These are phyloP conservation scores for Podaxis rugospora DNA, from an alignment of 768 basidiomycete species.

Conservation along the genomic window DNA sequence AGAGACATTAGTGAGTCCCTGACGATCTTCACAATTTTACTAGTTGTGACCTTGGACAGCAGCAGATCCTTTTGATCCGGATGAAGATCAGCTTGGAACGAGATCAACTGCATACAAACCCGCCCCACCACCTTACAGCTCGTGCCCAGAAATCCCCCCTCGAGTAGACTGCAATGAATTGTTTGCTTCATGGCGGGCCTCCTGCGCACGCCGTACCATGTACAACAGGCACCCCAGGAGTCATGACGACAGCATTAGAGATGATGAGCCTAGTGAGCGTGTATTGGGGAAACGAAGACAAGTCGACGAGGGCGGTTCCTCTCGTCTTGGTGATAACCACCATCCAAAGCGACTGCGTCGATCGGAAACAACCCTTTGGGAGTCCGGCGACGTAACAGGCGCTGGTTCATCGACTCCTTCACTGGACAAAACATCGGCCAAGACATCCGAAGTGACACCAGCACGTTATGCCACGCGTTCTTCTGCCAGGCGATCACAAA, in stretches of 20 bases:
- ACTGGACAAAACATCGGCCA: not conserved
- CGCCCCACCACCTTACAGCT: not conserved
- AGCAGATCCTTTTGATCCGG: not conserved
- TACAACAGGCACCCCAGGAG: not conserved
- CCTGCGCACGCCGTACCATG: no score
- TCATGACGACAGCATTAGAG: not conserved
- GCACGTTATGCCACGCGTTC: not conserved
- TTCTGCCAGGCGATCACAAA: not conserved
- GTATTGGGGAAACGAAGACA: constrained; percentile 1
- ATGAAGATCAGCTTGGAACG: not conserved
- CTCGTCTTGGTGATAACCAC: not conserved
- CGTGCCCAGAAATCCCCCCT: not conserved
- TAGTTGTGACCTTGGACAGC: not conserved
- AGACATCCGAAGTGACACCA: no score
- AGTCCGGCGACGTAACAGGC: not conserved
- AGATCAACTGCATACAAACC: not conserved
- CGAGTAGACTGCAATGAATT: not conserved
- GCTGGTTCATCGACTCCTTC: not conserved
- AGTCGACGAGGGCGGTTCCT: not conserved
- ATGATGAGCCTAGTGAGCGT: not conserved
- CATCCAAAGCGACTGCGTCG: constrained; percentile 4
- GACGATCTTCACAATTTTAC: not conserved
- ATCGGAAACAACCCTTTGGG: not conserved
- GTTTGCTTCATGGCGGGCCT: not conserved
- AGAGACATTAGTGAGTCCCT: not conserved